Base-by-base conservation (phyloP, 1,284 basidiomycete genomes). In the Clitocybe nebularis region DNA sequence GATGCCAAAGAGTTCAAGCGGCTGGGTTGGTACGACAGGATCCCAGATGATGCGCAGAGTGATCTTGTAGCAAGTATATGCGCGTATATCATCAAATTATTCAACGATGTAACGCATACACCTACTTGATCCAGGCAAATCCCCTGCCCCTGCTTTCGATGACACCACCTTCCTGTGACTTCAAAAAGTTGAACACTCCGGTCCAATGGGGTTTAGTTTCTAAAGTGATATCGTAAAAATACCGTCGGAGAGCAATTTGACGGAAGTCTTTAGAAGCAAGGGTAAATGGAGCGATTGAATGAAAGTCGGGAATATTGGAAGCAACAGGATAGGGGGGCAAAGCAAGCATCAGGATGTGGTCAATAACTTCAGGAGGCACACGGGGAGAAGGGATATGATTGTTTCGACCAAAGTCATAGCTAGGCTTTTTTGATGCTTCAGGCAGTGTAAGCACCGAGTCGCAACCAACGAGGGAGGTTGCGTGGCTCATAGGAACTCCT, bases 361-460 rank as follows among this genome's bases (percentile, higher is more conserved):
- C 73, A 3, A 75, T 44, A 0, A 76, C 47, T 56, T 77, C 75
- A 7, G 53, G 53, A 1, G 74, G 73, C 28, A 73, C 34, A 34
- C 55, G 50, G 33, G 56, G 58, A 37, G 57, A 53, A 9, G 46
- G 45, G n/a, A n/a, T n/a, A n/a, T n/a, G n/a, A n/a, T n/a, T n/a
- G n/a, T n/a, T n/a, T n/a, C n/a, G n/a, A n/a, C n/a, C n/a, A n/a
- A n/a, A n/a, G n/a, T n/a, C n/a, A n/a, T n/a, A n/a, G n/a, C n/a
- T n/a, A n/a, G n/a, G n/a, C n/a, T n/a, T n/a, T n/a, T n/a, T n/a
- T n/a, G n/a, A n/a, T n/a, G n/a, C n/a, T n/a, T n/a, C n/a, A n/a
- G n/a, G n/a, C n/a, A n/a, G n/a, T n/a, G n/a, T n/a, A n/a, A n/a
- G n/a, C n/a, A n/a, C n/a, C n/a, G n/a, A n/a, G n/a, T n/a, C n/a